Evolutionary conservation across 441 rosid genomes (phyloP).

Genomic region (Melastoma candidum): DNA sequence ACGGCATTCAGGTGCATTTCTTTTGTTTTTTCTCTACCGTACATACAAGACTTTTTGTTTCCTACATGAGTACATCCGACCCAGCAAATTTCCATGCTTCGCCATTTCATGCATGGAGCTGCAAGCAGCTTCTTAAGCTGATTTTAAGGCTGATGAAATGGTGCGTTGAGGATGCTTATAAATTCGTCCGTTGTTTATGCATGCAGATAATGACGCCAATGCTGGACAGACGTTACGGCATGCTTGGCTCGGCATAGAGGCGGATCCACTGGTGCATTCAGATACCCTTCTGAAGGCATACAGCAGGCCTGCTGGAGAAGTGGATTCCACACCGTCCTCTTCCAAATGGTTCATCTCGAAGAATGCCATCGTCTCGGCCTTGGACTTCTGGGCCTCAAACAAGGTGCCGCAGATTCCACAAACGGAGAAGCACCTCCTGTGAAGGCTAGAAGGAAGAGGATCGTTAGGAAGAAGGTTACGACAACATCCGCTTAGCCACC

Average conservation of each 20-base stretch:
- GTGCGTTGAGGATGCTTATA: too few relatives aligned
- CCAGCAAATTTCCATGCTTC: constrained; percentile 1
- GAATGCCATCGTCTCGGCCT: constrained; percentile 65
- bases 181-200: neutral
- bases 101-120: constrained; percentile 12
- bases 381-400: constrained; percentile 73
- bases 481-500: constrained; percentile 31
- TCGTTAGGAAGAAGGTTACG: constrained; percentile 75
- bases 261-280: constrained; percentile 80
- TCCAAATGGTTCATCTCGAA: constrained; percentile 83
- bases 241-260: constrained; percentile 87
- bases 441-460: constrained; percentile 70
- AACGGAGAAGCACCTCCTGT: constrained; percentile 44
- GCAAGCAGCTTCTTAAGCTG: constrained; percentile 67
- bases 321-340: constrained; percentile 24
- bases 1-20: constrained; percentile 65
- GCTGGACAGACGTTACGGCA: constrained; percentile 66
- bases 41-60: too few relatives aligned
- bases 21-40: constrained; percentile 4
- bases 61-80: too few relatives aligned
- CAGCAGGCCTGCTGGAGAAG: constrained; percentile 41
- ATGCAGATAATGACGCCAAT: constrained; percentile 58
- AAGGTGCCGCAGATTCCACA: constrained; percentile 32
- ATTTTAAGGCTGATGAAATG: too few relatives aligned
- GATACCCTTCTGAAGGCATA: constrained; percentile 65